Base-by-base conservation (phyloP, 805 yeast genomes). In the Danielia oregonensis region DNA sequence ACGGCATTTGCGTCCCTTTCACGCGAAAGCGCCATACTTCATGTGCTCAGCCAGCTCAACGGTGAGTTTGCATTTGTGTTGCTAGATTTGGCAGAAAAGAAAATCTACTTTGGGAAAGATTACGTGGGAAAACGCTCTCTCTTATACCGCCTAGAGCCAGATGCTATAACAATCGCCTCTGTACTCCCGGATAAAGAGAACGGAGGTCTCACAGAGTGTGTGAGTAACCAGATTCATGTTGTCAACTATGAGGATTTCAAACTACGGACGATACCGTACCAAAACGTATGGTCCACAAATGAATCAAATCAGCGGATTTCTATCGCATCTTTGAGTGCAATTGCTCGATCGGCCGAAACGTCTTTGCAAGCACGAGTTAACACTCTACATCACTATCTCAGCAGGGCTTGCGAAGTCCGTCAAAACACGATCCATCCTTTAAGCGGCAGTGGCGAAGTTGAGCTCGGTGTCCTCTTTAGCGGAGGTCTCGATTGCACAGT, bases 401-500 rank as follows among this genome's bases (percentile, higher is more conserved):
- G 49, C 1, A 22, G 40, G 0, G 57, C 84, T 1, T 75, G 80
- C 2, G 30, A 44, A 1, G 51, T 65, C n/a, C 63, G 93, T 38
- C 72, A 79, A n/a, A 52, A 58, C 7, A 71, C 85, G 0, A 81
- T 84, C 4, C 72, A 71, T 38, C 89, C 93, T 2, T 36, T 74
- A 2, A 73, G 70, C 37, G 41, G 55, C 8, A 43, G 54, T 0
- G 56, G 56, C 6, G 27, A 32, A 9, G 54, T 61, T 5, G 33
- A 42, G 10, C 58, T 80, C 27, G 83, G 84, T 0, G 65, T 93
- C 0, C 59, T 93, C 21, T 93, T 89, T 52, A 86, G 96, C 28
- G 99, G 99, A 2, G 99, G 99, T 0, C 65, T 93, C 4, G 99
- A 93, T 52, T 93, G 98, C 56, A 82, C 97, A 0, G 59, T 91